phyloP scores from a whole-genome alignment of 345 rosid species.

The Hibiscus trionum region DNA sequence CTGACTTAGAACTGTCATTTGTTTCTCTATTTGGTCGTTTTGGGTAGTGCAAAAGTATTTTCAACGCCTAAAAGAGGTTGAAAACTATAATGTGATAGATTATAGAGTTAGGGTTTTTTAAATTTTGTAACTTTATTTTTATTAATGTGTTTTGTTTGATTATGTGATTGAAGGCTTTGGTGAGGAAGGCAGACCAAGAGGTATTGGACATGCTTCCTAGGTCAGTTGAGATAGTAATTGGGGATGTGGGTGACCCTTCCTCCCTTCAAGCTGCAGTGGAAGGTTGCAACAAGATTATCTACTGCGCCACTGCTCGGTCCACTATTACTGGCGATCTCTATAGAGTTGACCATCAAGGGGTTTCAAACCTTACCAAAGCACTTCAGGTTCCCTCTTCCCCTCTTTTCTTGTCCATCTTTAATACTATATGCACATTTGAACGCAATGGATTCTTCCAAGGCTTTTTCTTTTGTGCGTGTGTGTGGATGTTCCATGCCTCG shows the following conservation, averaged over 20 bases:
- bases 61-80: no score
- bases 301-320: constrained; percentile 95
- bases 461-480: no score
- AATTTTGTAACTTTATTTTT: background rate
- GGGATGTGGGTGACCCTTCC: constrained; percentile 83
- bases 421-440: background rate
- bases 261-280: constrained; percentile 63
- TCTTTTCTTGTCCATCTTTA: background rate
- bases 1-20: no score
- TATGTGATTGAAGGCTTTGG: constrained; percentile 45
- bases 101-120: background rate
- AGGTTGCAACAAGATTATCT: constrained; percentile 82
- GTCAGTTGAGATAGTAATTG: constrained; percentile 73
- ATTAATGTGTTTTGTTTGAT: background rate
- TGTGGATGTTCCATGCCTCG: background rate
- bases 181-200: constrained; percentile 60
- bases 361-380: constrained; percentile 69
- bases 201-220: constrained; percentile 75
- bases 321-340: constrained; percentile 75
- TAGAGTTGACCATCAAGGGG: constrained; percentile 88
- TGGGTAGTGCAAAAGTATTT: no score
- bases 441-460: background rate
- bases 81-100: background rate
- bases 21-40: no score
- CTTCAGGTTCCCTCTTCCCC: constrained; percentile 40